phyloP scores from a whole-genome alignment of 2,329 filamentous ascomycete species.

The Decorospora gaudefroyi region DNA sequence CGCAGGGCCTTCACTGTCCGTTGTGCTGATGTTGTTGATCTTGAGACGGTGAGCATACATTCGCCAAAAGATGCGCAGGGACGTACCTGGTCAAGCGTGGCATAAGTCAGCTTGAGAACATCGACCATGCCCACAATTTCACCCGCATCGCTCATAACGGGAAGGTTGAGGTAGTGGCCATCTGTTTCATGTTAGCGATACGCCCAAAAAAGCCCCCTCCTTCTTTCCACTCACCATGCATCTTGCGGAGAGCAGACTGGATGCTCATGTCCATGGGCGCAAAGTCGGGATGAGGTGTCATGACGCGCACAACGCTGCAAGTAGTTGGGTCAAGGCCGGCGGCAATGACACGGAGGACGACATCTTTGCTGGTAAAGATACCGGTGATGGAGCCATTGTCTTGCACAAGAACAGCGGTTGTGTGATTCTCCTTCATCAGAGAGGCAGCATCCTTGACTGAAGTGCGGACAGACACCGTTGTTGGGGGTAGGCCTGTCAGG shows the following conservation, averaged over 20 bases:
- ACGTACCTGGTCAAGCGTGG: constrained; percentile 87
- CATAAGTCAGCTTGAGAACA: constrained; percentile 96
- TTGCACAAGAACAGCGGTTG: constrained; percentile 92
- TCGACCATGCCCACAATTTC: constrained; percentile 99
- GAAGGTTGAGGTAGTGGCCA: constrained; percentile 96
- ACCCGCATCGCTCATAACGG: constrained; percentile 95
- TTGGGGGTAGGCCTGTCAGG: constrained; percentile 86
- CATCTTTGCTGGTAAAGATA: constrained; percentile 99
- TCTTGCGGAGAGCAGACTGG: constrained; percentile 95
- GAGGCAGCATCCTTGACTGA: constrained; percentile 94
- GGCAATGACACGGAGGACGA: constrained; percentile 95
- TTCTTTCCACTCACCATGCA: constrained; percentile 74
- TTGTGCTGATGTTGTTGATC: constrained; percentile 87
- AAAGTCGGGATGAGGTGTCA: constrained; percentile 99
- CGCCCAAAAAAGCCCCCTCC: not conserved
- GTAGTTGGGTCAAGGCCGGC: constrained; percentile 91
- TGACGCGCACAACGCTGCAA: constrained; percentile 97
- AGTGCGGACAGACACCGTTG: constrained; percentile 92
- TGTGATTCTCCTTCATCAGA: constrained; percentile 99
- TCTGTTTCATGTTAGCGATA: constrained; percentile 59
- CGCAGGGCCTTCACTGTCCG: constrained; percentile 89
- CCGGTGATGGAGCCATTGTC: constrained; percentile 97
- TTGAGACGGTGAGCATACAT: constrained; percentile 37
- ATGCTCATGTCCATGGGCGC: constrained; percentile 99
- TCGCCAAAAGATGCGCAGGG: not conserved